phyloP scores from a whole-genome alignment of 176 grass and related monocot species.

The Phyllostachys edulis region DNA sequence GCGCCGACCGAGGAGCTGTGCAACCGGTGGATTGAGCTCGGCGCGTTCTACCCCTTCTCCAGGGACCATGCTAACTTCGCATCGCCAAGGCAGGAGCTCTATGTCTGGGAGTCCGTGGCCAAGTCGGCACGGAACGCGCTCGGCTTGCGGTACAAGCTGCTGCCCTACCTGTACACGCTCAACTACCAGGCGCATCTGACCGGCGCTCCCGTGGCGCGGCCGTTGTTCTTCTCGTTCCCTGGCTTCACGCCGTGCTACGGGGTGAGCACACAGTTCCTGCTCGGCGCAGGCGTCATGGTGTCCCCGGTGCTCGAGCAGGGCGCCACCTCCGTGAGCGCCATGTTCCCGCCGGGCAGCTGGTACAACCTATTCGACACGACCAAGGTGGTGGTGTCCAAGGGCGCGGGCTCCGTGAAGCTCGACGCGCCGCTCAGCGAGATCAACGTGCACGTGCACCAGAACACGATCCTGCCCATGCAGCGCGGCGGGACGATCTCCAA shows the following conservation, averaged over 20 bases:
- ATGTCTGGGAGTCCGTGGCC: conserved; percentile 76
- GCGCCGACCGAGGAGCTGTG: conserved; percentile 71
- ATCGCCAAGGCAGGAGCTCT: conserved; percentile 78
- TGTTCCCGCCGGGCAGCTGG: conserved; percentile 87
- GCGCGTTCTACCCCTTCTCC: conserved; percentile 95
- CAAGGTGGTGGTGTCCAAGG: conserved; percentile 53
- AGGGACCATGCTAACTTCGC: conserved; percentile 93
- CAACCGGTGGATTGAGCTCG: conserved; percentile 92
- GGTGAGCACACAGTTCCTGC: conserved; percentile 77
- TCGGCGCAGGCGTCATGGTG: conserved; percentile 77
- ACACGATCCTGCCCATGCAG: conserved; percentile 82
- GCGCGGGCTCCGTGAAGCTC: conserved; percentile 34
- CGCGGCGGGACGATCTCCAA: conserved; percentile 65
- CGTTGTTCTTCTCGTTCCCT: conserved; percentile 90
- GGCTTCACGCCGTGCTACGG: conserved; percentile 66
- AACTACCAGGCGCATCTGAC: conserved; percentile 70
- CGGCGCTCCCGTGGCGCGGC: conserved; percentile 78
- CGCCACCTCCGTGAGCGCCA: conserved; percentile 52
- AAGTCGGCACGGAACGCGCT: conserved; percentile 74
- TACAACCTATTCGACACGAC: conserved; percentile 85
- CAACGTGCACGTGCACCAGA: conserved; percentile 85
- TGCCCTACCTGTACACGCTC: conserved; percentile 86
- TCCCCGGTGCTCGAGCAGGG: conserved; percentile 72
- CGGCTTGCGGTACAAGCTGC: conserved; percentile 69
- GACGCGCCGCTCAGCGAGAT: conserved; percentile 67